A percentile compares a stretch with the other conserved stretches of the same genome.
Evolutionary conservation across 2,329 filamentous ascomycete species (phyloP).

Genomic region (Phialophora chinensis): DNA sequence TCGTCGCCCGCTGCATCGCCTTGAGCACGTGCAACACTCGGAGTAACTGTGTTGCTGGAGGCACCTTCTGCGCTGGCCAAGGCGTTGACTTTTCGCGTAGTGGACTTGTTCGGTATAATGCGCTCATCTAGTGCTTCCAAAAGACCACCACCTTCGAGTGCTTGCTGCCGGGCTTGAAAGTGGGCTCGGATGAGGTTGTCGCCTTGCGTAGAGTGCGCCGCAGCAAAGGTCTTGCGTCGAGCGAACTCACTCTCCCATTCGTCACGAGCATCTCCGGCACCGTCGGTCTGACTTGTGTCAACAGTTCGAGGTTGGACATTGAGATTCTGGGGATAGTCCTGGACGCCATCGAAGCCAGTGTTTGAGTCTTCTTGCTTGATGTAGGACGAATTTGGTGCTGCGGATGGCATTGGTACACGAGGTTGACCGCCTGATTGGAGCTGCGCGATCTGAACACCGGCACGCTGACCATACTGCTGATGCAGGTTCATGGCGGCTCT

Average conservation of each 20-base stretch:
- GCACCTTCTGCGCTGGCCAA: slow-evolving; percentile 26
- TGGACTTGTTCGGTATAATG: slow-evolving; percentile 44
- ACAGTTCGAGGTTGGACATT: slow-evolving; percentile 45
- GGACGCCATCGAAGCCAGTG: slow-evolving; percentile 23
- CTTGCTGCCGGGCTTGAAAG: slow-evolving; percentile 49
- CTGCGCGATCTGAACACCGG: slow-evolving; percentile 40
- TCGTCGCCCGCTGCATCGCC: slow-evolving; percentile 63
- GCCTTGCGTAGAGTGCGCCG: slow-evolving; percentile 44
- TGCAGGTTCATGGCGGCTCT: slow-evolving; percentile 40
- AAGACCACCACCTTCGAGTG: slow-evolving; percentile 55
- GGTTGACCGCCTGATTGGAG: slow-evolving; percentile 42
- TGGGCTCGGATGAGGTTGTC: slow-evolving; percentile 52
- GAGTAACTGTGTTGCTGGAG: slow-evolving; percentile 27
- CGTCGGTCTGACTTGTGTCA: slow-evolving; percentile 73
- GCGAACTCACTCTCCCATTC: slow-evolving; percentile 58
- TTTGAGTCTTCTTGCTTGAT: slow-evolving; percentile 39
- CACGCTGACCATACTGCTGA: slow-evolving; percentile 39
- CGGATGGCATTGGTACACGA: slow-evolving; percentile 44
- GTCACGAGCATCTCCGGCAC: slow-evolving; percentile 66
- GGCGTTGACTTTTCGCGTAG: slow-evolving; percentile 45
- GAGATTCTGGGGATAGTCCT: slow-evolving; percentile 27
- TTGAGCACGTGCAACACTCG: slow-evolving; percentile 46
- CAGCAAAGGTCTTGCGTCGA: slow-evolving; percentile 49
- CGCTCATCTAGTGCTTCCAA: slow-evolving; percentile 52
- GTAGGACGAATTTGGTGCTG: slow-evolving; percentile 51